Percentiles rank a stretch among this genome's conserved stretches.
These are phyloP conservation scores for Psilocybe subaeruginosa DNA, from an alignment of 768 basidiomycete genomes.

Conservation along the genomic window DNA sequence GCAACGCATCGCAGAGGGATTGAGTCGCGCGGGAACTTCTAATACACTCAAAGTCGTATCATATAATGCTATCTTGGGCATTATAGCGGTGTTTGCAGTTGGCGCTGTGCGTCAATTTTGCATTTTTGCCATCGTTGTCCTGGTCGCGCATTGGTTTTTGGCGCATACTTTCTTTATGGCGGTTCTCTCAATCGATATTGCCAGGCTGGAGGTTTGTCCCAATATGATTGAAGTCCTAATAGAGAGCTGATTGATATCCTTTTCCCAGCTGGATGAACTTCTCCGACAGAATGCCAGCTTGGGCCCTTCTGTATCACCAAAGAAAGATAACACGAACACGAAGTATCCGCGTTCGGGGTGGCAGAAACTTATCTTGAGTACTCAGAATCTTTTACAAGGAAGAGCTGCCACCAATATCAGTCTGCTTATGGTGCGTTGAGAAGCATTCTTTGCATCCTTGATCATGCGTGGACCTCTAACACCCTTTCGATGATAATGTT, in stretches of 20 bases:
- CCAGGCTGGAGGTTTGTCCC: constrained; percentile 76
- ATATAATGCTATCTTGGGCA: constrained; percentile 79
- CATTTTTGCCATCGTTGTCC: constrained; percentile 89
- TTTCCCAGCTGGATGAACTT: constrained; percentile 76
- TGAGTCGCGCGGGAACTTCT: constrained; percentile 87
- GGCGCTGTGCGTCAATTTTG: constrained; percentile 93
- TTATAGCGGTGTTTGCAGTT: constrained; percentile 72
- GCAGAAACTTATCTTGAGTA: constrained; percentile 41
- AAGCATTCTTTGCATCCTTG: constrained; percentile 1
- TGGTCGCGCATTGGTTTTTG: constrained; percentile 97
- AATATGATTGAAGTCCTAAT: constrained; percentile 9
- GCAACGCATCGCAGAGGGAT: constrained; percentile 87
- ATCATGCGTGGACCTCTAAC: constrained; percentile 6
- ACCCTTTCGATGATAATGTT: constrained; percentile 4
- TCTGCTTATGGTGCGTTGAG: constrained; percentile 64
- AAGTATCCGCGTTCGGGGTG: constrained; percentile 47
- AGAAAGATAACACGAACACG: constrained; percentile 26
- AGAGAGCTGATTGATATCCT: not conserved
- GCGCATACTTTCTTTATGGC: constrained; percentile 96
- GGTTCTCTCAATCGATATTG: constrained; percentile 94
- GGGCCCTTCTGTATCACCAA: constrained; percentile 42
- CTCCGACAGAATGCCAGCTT: constrained; percentile 71
- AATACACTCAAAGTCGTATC: constrained; percentile 92
- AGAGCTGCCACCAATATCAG: constrained; percentile 81
- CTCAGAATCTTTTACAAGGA: constrained; percentile 57